phyloP scores from a whole-genome alignment of 805 yeast species.

The Jamesozyma hellenica region DNA sequence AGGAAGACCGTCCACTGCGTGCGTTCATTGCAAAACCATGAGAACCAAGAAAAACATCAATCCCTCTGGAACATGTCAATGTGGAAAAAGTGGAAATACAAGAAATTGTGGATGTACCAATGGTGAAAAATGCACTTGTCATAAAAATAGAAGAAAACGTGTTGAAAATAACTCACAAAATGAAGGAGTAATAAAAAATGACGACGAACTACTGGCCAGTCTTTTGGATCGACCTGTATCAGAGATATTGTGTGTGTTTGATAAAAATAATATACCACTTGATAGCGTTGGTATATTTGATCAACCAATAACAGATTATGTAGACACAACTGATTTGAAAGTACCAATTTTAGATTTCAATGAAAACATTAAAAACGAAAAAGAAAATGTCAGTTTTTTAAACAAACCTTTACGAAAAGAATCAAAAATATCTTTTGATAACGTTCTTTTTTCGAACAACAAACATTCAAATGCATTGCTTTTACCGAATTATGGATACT shows the following conservation, averaged over 20 bases:
- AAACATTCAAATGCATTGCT: no score
- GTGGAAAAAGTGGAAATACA: slow-evolving; percentile 4
- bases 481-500: no score
- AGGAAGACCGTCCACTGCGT: slow-evolving; percentile 91
- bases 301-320: no score
- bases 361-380: no score
- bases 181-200: neutral
- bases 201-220: neutral
- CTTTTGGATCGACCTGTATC: neutral
- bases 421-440: no score
- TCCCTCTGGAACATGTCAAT: slow-evolving; percentile 23
- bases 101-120: slow-evolving; percentile 1
- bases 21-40: slow-evolving; percentile 73
- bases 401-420: no score
- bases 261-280: neutral
- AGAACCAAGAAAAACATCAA: slow-evolving; percentile 59
- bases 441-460: no score
- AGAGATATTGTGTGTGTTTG: neutral
- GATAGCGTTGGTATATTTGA: no score
- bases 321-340: no score
- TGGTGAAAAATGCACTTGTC: slow-evolving; percentile 10
- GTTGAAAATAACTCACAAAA: neutral
- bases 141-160: slow-evolving; percentile 5
- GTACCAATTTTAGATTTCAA: no score
- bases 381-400: no score